phyloP scores from a whole-genome alignment of 345 rosid species.

The Gossypium thurberi region DNA sequence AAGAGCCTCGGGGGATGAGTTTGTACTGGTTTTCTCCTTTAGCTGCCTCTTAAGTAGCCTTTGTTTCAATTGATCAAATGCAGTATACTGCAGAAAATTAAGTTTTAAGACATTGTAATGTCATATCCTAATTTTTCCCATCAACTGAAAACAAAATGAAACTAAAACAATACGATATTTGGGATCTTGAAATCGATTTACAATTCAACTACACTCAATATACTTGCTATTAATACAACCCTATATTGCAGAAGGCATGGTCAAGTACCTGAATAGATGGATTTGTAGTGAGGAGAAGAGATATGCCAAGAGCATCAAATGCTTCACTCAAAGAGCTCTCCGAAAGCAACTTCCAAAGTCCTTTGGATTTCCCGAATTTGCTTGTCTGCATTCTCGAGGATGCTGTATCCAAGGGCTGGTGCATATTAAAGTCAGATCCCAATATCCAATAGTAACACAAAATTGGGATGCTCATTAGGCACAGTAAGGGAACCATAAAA shows the following conservation, averaged over 20 bases:
- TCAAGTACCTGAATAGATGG: conserved; percentile 82
- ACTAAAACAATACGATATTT: neutral
- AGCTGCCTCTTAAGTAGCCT: conserved; percentile 37
- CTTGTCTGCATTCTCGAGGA: conserved; percentile 97
- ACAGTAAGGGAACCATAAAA: neutral
- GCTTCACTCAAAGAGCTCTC: conserved; percentile 67
- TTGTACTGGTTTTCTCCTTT: conserved; percentile 24
- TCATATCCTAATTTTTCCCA: neutral
- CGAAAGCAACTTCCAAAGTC: conserved; percentile 73
- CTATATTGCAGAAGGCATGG: neutral
- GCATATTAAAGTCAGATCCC: conserved; percentile 14
- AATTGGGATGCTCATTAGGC: neutral
- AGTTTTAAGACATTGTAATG: neutral
- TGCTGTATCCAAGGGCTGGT: conserved; percentile 94
- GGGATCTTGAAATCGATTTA: neutral
- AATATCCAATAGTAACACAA: neutral
- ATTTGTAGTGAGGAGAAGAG: conserved; percentile 84
- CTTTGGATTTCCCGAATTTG: conserved; percentile 87
- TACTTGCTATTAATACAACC: neutral
- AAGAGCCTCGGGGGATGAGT: conserved; percentile 49
- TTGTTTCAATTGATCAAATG: conserved; percentile 89
- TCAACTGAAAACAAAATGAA: neutral
- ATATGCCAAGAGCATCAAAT: conserved; percentile 88
- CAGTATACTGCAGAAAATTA: conserved; percentile 59
- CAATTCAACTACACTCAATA: neutral